Evolutionary conservation across 208 protist genomes (phyloP), one percentile per base, ranked within the genome.

Genomic region (Herpetomonas muscarum): DNA sequence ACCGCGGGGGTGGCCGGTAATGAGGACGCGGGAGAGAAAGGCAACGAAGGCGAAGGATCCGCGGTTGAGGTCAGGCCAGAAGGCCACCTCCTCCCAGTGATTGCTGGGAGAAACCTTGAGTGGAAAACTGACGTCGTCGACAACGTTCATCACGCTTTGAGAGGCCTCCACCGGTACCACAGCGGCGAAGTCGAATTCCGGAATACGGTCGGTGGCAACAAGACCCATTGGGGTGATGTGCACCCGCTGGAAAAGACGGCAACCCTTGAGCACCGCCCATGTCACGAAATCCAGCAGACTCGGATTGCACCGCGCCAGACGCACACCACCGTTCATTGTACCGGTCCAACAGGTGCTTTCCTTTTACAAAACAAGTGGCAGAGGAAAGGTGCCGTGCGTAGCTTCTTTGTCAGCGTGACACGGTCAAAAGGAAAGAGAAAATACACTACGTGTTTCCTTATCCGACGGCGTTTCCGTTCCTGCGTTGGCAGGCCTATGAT

Each of bases 211-310:
- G 10, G 79, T 90, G 12, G 88, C 81, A 25, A 90, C 70, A 10
- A 95, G 76, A 25, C 88, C 88, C 41, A 65, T 65, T 2, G 81
- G 71, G 1, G 84, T 94, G 64, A 91, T 79, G 65, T 89, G 82
- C 39, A 95, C 75, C 1, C 88, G 81, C 50, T 90, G 79, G 64
- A 95, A 95, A 25, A 95, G 67, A 2, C 88, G 85, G 47, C 79
- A 91, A 26, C 85, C 85, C 58, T 88, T 90, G 22, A 92, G 56
- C 22, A 95, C 79, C 2, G 79, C 79, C 88, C 88, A 95, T 25
- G 88, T 92, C 19, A 95, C 83, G 62, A 92, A 92, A 70, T 95
- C 88, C 13, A 95, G 66, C 65, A 92, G 41, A 28, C 47, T 76
- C n/a, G 88, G 88, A 69, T 91, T 82, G 70, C 85, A 94, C 49